Evolutionary conservation across 73 alveolate genomes (phyloP).

Genomic region (Tetrahymena malaccensis): DNA sequence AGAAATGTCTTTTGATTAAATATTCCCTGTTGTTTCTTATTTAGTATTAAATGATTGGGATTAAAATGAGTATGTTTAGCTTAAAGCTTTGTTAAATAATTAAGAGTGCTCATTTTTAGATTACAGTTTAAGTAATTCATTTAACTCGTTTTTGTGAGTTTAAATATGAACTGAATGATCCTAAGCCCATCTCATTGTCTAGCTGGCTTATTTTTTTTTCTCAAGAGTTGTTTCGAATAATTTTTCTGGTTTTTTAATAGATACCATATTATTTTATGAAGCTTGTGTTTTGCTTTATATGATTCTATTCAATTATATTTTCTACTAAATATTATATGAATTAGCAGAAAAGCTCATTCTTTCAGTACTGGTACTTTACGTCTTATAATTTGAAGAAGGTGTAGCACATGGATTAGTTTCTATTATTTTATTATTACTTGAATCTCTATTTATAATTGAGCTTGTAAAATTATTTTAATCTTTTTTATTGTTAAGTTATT

Average conservation of each 20-base stretch:
- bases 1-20: neutral
- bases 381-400: neutral
- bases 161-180: neutral
- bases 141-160: neutral
- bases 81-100: no score
- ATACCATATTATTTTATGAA: neutral
- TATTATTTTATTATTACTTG: neutral
- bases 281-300: neutral
- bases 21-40: neutral
- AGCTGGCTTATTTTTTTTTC: neutral
- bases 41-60: neutral
- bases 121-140: neutral
- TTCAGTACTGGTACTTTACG: neutral
- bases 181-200: neutral
- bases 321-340: neutral
- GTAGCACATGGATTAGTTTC: neutral
- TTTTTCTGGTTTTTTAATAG: neutral
- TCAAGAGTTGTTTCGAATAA: neutral
- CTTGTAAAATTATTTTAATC: neutral
- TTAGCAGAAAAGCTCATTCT: neutral
- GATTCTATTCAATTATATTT: neutral
- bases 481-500: no score
- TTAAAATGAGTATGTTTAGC: neutral
- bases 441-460: neutral
- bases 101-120: neutral